Conservation (phyloP, 192 early-diverging fungal genomes). For the Backusella mclennaniae region DNA sequence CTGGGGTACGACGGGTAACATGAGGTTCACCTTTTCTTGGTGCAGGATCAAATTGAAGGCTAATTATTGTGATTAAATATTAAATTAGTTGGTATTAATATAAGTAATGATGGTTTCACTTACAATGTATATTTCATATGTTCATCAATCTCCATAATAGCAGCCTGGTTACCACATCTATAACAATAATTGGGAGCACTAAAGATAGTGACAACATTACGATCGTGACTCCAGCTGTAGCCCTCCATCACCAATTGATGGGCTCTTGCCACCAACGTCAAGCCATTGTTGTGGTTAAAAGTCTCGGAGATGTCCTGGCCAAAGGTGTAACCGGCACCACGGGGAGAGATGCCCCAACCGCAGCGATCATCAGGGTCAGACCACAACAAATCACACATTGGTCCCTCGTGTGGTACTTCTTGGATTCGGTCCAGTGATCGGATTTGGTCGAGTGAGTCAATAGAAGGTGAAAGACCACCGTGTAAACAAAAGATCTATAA, state of each 20-base stretch:
- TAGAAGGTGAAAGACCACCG: conserved; percentile 92
- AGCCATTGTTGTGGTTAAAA: conserved; percentile 93
- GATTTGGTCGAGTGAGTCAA: conserved; percentile 97
- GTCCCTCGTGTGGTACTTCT: conserved; percentile 86
- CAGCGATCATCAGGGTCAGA: conserved; percentile 86
- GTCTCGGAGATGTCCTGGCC: conserved; percentile 86
- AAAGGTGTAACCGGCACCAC: conserved; percentile 88
- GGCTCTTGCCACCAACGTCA: conserved; percentile 96
- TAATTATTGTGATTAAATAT: no score
- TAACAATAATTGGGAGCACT: conserved; percentile 99
- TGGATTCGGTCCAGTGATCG: conserved; percentile 92
- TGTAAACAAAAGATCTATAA: conserved; percentile 94
- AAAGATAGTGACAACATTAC: conserved; percentile 99
- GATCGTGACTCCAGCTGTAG: conserved; percentile 98
- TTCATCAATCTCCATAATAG: conserved; percentile 99
- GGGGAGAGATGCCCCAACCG: conserved; percentile 86
- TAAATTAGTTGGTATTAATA: no score
- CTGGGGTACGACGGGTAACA: conserved; percentile 96
- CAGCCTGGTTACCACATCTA: conserved; percentile 99
- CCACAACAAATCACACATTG: conserved; percentile 89
- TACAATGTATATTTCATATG: conserved; percentile 99
- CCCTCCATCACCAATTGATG: conserved; percentile 95
- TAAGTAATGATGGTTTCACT: conserved; percentile 19
- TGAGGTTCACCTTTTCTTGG: conserved; percentile 97
- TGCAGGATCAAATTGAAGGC: conserved; percentile 96